Evolutionary conservation across 257 asterid genomes (phyloP), one percentile per base, ranked within the genome.

Genomic region (Avicennia marina): DNA sequence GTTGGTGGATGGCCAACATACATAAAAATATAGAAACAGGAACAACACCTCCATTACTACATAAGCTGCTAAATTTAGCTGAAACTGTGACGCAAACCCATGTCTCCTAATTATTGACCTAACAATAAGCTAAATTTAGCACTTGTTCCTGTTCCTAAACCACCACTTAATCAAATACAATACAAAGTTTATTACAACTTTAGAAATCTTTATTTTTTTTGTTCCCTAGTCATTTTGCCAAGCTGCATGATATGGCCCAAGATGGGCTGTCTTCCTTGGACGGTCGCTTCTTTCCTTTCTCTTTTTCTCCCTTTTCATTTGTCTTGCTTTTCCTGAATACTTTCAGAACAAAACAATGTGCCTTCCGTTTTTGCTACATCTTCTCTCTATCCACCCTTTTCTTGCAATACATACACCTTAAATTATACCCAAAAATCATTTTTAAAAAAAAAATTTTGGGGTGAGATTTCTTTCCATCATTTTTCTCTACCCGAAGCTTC

Each of bases 101-200:
- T n/a, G n/a, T n/a, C n/a, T n/a, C 2, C 95, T 60, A 13, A 53
- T 56, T 19, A 60, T 53, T 55, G 22, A 56, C 52, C 46, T 48
- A 63, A 65, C 36, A 77, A 71, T 56, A 64, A 73, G 74, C 90
- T 65, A 72, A 83, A 81, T 81, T 81, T 81, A 83, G 94, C 95
- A 85, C 67, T 70, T 79, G 91, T 86, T 83, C 97, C 91, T 76
- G 79, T 69, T 62, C 85, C 80, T 80, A 27, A 65, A 20, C 75
- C 61, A 33, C 61, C 24, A 20, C 29, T n/a, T 17, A 50, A 62
- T 58, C 51, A 64, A 68, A 20, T 26, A 18, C 20, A 53, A 71
- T 56, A 47, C 52, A 57, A 64, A 50, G 26, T 48, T 53, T 62
- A 51, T 51, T 65, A 69, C 69, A 56, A 67, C 68, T 60, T 29